Evolutionary conservation across 805 yeast genomes (phyloP).

Genomic region (Metschnikowia baotianmanensis): DNA sequence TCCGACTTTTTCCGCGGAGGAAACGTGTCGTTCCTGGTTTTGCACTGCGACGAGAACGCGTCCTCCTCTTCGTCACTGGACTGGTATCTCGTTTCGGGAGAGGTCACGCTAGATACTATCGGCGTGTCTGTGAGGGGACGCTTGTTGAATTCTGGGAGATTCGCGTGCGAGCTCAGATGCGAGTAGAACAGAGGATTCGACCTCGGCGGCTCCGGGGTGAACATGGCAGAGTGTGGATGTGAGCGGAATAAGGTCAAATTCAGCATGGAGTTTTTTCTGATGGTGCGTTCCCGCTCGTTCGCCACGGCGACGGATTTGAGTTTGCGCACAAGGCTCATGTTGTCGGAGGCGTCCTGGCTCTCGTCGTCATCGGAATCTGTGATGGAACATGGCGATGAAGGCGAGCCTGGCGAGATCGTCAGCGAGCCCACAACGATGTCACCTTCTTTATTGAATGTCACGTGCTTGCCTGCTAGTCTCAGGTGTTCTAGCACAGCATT

Average conservation of each 20-base stretch:
- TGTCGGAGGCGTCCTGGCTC: conserved; percentile 9
- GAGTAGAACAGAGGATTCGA: conserved; percentile 14
- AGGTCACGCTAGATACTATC: conserved; percentile 51
- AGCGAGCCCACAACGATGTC: conserved; percentile 17
- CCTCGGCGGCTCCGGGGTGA: conserved; percentile 16
- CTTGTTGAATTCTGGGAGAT: conserved; percentile 60
- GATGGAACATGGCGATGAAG: conserved; percentile 12
- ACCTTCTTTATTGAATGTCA: conserved; percentile 19
- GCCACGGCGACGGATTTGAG: conserved; percentile 13
- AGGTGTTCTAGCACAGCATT: conserved; percentile 26
- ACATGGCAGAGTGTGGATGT: conserved; percentile 17
- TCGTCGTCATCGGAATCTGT: conserved; percentile 16
- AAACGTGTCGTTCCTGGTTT: conserved; percentile 9
- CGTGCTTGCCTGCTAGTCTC: conserved; percentile 22
- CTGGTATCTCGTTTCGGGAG: conserved; percentile 44
- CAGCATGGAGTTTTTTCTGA: conserved; percentile 11
- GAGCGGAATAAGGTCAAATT: conserved; percentile 15
- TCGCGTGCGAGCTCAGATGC: conserved; percentile 14
- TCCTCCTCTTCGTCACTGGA: conserved; percentile 29
- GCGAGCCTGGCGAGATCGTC: conserved; percentile 12
- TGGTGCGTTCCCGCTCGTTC: conserved; percentile 4
- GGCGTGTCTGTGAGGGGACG: conserved; percentile 79
- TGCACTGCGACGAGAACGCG: conserved; percentile 8
- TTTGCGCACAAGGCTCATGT: conserved; percentile 10
- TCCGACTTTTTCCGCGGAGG: conserved; percentile 4